These are phyloP conservation scores for Candida multigemmis DNA, from an alignment of 805 yeast genomes.

Conservation along the genomic window DNA sequence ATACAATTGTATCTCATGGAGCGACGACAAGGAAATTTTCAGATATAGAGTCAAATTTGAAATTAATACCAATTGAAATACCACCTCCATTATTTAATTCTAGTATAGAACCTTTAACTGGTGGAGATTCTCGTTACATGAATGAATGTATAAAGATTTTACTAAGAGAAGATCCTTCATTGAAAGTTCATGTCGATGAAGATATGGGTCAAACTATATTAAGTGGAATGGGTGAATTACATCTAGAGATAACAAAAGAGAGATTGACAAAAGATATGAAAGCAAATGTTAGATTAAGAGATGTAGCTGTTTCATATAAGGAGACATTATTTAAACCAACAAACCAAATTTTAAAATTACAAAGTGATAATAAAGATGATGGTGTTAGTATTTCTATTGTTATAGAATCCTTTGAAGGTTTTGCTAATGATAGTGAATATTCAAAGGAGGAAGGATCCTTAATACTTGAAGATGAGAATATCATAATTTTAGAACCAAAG, in stretches of 20 bases:
- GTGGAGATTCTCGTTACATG: constrained; percentile 72
- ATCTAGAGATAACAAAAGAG: constrained; percentile 79
- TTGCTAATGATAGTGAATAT: constrained; percentile 16
- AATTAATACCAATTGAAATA: constrained; percentile 64
- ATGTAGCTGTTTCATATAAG: constrained; percentile 82
- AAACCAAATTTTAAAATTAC: constrained; percentile 8
- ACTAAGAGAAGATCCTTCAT: constrained; percentile 85
- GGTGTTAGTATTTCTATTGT: constrained; percentile 14
- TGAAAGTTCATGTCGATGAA: constrained; percentile 62
- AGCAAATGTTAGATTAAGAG: constrained; percentile 73
- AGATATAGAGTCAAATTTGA: constrained; percentile 33
- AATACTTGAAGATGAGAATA: constrained; percentile 40
- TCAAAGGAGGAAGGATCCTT: constrained; percentile 33
- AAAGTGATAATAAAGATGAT: constrained; percentile 10
- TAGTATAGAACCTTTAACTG: constrained; percentile 71
- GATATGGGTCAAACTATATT: constrained; percentile 84
- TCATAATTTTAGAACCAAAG: constrained; percentile 24
- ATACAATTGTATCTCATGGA: constrained; percentile 66
- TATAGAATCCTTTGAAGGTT: constrained; percentile 30
- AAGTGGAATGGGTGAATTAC: constrained; percentile 97
- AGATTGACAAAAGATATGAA: constrained; percentile 73
- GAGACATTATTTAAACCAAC: constrained; percentile 41
- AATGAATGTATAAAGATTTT: constrained; percentile 58
- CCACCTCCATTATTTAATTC: constrained; percentile 94
- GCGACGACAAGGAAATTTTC: constrained; percentile 37